Evolutionary conservation across 129 eudicot genomes (phyloP).

Genomic region (Pseudognaphalium luteoalbum): DNA sequence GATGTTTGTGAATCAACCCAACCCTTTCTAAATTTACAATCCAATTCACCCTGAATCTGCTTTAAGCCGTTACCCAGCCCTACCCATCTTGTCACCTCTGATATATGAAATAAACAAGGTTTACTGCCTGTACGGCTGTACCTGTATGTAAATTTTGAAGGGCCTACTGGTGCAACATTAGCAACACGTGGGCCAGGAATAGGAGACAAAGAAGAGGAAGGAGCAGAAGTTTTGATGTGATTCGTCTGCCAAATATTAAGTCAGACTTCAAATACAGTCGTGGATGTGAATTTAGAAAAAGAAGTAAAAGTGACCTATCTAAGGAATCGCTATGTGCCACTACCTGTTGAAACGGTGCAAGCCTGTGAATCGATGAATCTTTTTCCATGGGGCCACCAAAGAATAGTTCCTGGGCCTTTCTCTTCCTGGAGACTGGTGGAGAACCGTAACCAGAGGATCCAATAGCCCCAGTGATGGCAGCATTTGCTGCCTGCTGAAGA

Average conservation of each 20-base stretch:
- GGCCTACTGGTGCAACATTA: constrained; percentile 53
- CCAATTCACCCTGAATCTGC: not conserved
- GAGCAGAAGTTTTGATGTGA: constrained; percentile 49
- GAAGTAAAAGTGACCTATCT: constrained; percentile 40
- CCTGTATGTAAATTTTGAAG: constrained; percentile 89
- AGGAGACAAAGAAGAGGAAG: constrained; percentile 52
- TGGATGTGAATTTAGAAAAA: not conserved
- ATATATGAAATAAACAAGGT: not conserved
- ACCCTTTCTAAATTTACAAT: not conserved
- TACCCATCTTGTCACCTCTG: not conserved
- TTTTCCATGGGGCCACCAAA: constrained; percentile 42
- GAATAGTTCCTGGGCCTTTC: constrained; percentile 37
- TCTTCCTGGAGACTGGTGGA: constrained; percentile 51
- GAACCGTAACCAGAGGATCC: constrained; percentile 54
- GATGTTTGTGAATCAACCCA: not conserved
- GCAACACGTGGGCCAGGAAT: constrained; percentile 52
- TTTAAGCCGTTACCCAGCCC: not conserved
- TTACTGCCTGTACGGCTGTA: constrained; percentile 43
- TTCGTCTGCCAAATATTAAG: constrained; percentile 42
- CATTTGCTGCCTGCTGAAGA: constrained; percentile 68
- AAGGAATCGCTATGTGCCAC: not conserved
- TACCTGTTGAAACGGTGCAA: constrained; percentile 46
- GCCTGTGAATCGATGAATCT: constrained; percentile 27
- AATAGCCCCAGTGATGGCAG: constrained; percentile 67
- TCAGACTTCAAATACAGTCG: constrained; percentile 2